Evolutionary conservation across 1,139 yeast genomes (phyloP), one percentile per base, ranked within the genome.

Genomic region (Diutina scorzettiae): DNA sequence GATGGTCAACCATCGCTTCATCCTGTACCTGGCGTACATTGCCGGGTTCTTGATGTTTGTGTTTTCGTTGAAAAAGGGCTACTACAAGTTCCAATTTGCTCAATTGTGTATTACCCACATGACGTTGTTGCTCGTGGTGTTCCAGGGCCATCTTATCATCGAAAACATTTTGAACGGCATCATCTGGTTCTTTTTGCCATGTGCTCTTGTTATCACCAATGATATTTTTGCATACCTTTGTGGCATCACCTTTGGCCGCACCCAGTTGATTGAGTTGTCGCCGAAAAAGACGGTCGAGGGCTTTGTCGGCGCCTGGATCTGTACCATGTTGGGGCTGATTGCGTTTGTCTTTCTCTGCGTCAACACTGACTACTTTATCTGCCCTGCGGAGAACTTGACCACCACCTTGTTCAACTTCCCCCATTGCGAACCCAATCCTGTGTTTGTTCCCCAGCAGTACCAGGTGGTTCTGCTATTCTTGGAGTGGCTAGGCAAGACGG

Each of bases 261-360:
- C 97, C 41, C 96, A 85, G 57, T 75, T 91, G 54, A 86, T 93
- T 54, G 89, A 84, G 45, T 85, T 91, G 49, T 85, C 96, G 14
- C 98, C 99, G 42, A 91, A 91, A 62, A 91, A 91, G 64, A 91
- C 99, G 1, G 89, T 89, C 23, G 99, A 91, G 63, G 99, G 99
- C 2, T 91, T 91, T 56, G 64, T 89, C 40, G 99, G 99, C 43
- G 99, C 97, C 19, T 91, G 98, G 98, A 63, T 86, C 42, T 89
- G 94, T 58, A 91, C 99, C 11, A 79, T 85, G 6, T 48, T 83
- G 41, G 79, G 85, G 47, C 87, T 93, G 2, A 62, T 84, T 36
- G 43, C 79, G 9, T 70, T 87, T 44, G 73, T 94, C 3, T 73
- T 73, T 49, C 54, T 81, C 42, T 67, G 87, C 49, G 68, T 83